Base-by-base conservation (phyloP, 257 asterid species). In the Solanum virginianum region DNA sequence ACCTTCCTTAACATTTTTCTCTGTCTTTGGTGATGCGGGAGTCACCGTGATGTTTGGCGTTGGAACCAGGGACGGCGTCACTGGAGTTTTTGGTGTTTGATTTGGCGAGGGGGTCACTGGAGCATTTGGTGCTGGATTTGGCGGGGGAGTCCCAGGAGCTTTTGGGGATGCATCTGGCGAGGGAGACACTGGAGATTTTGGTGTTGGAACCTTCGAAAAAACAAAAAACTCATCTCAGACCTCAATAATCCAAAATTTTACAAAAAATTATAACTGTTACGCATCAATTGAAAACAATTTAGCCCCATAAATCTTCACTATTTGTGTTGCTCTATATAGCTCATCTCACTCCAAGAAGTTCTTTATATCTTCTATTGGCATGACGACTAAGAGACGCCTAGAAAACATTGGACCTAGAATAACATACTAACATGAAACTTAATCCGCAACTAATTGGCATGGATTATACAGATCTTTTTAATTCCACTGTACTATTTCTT, bases 1-100 rank as follows among this genome's bases (percentile, higher is more conserved):
- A 49, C 89, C 94, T 2, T 75, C 85, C 86, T 91, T 90, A 4
- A 90, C 91, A 51, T 93, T 92, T 94, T 94, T 92, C 15, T 39
- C 86, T 2, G 54, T 82, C 55, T 88, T 86, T 43, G 85, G 85
- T 18, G 84, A 80, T 29, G 80, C 13, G 11, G 91, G 90, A 63
- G 70, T 71, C 18, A 47, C 84, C 0, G 89, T 86, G 39, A 80
- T 55, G 12, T 69, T 65, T 17, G 87, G 81, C 6, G 79, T 85
- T 74, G 75, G 75, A 16, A 68, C 75, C 47, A 68, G 8, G 1
- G 89, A 83, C 1, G 80, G 91, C 45, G 84, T 43, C 10, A 18
- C 80, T 5, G 89, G 83, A 53, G 74, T 29, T 12, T 71, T 59
- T 15, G 88, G 84, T 11, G 81, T 84, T 80, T 87, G 81, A 39